These are phyloP conservation scores for Aspergillus versicolor DNA, from an alignment of 2,329 filamentous ascomycete species.

Conservation along the genomic window DNA sequence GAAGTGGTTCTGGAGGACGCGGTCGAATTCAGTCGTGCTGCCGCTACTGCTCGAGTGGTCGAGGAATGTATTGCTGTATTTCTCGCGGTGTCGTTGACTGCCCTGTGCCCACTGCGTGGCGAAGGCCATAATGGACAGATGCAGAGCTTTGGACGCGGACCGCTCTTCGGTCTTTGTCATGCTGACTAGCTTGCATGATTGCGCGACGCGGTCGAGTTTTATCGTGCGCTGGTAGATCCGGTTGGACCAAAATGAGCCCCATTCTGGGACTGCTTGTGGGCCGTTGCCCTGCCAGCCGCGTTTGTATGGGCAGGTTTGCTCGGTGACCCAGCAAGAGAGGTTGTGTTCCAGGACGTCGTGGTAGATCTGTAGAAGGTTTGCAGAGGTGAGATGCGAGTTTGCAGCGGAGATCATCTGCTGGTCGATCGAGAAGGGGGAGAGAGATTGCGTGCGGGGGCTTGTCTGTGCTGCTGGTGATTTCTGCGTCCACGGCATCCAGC, in stretches of 20 bases:
- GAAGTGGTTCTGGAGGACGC: background rate
- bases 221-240: background rate
- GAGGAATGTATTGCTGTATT: background rate
- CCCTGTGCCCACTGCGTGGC: conserved; percentile 1
- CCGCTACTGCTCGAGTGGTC: too few relatives aligned
- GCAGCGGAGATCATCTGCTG: background rate
- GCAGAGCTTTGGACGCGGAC: background rate
- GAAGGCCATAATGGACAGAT: background rate
- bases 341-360: background rate
- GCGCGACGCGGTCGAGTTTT: background rate
- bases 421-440: background rate
- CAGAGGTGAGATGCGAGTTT: background rate
- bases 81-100: background rate
- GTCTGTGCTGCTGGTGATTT: background rate
- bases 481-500: background rate
- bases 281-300: background rate
- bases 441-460: background rate
- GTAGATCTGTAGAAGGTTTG: background rate
- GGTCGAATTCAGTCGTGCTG: background rate
- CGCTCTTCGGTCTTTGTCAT: background rate
- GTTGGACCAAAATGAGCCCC: background rate
- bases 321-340: background rate
- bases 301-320: background rate
- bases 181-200: background rate
- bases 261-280: background rate